Evolutionary conservation across 129 eudicot species (phyloP), one percentile per base, ranked within the genome.

Genomic region (Oenanthe sinensis): DNA sequence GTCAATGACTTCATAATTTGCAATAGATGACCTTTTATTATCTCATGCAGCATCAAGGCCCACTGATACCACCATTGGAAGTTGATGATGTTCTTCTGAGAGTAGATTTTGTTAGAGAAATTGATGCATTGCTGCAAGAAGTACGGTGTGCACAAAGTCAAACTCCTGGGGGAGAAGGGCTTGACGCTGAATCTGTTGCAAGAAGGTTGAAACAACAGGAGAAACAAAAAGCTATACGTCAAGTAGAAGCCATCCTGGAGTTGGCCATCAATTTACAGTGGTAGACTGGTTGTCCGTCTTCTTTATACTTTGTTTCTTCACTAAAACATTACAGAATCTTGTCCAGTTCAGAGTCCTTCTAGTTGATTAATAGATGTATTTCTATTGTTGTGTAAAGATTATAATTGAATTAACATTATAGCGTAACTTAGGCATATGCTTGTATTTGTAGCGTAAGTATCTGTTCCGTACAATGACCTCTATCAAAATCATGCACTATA

Each of bases 141-240:
- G 97, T 96, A 43, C 81, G 93, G n/a, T 39, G 81, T 16, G 83
- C 84, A 24, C 87, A 86, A 74, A 80, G 39, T 12, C 82, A 75
- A 58, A 89, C 79, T 16, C 74, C 76, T 10, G 60, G 37, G n/a
- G 68, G 70, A 2, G 84, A 85, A 80, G 93, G 86, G 48, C 79
- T 92, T 26, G 97, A 96, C 80, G 90, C 99, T 16, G 97, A 90
- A 74, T 85, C 97, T 12, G 97, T 96, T 44, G 99, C 97, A 70
- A 89, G 58, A 74, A 86, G 83, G 78, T 76, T 96, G 68, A 96
- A 92, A 84, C 91, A 87, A 79, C 99, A 96, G 83, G 97, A 96
- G 82, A 92, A 96, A 81, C 90, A 88, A 83, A 81, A 89, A 54
- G 84, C 89, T 58, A 90, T 96, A 46, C 84, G 85, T 52, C 97